phyloP scores from a whole-genome alignment of 2,329 filamentous ascomycete species.

The Beauveria varroae region DNA sequence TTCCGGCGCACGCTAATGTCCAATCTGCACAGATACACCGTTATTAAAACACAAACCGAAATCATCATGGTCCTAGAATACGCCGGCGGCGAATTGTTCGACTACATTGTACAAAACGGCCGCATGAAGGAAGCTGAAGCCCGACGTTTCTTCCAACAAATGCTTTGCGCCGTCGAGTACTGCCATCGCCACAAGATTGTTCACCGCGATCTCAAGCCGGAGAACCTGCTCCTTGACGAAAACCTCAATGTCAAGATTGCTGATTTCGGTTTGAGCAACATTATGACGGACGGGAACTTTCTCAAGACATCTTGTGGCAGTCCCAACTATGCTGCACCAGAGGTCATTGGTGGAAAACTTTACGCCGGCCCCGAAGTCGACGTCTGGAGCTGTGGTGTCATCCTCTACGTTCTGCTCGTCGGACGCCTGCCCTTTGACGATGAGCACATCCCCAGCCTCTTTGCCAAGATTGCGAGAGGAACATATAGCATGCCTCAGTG shows the following conservation, averaged over 20 bases:
- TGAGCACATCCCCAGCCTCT: slow-evolving; percentile 93
- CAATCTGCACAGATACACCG: slow-evolving; percentile 62
- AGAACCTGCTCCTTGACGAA: slow-evolving; percentile 91
- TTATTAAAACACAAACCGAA: slow-evolving; percentile 88
- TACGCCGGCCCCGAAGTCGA: slow-evolving; percentile 97
- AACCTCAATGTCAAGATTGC: slow-evolving; percentile 98
- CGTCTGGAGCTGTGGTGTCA: slow-evolving; percentile 95
- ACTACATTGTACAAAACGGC: slow-evolving; percentile 94
- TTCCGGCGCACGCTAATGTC: not conserved
- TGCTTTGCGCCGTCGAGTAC: slow-evolving; percentile 97
- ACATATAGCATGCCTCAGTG: slow-evolving; percentile 90
- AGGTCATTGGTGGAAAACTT: slow-evolving; percentile 95
- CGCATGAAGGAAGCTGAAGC: slow-evolving; percentile 86
- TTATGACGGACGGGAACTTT: slow-evolving; percentile 99
- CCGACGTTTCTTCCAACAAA: slow-evolving; percentile 98
- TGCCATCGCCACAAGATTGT: slow-evolving; percentile 99
- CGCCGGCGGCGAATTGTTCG: slow-evolving; percentile 91
- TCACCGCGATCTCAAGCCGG: slow-evolving; percentile 92
- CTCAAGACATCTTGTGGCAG: slow-evolving; percentile 97
- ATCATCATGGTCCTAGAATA: slow-evolving; percentile 99
- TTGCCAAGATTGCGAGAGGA: slow-evolving; percentile 94
- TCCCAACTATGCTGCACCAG: slow-evolving; percentile 94
- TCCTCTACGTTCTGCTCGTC: slow-evolving; percentile 75
- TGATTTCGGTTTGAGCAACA: slow-evolving; percentile 97
- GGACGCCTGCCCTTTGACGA: slow-evolving; percentile 92